Evolutionary conservation across 495 filamentous ascomycete genomes (phyloP).

Genomic region (Cairneyella variabilis): DNA sequence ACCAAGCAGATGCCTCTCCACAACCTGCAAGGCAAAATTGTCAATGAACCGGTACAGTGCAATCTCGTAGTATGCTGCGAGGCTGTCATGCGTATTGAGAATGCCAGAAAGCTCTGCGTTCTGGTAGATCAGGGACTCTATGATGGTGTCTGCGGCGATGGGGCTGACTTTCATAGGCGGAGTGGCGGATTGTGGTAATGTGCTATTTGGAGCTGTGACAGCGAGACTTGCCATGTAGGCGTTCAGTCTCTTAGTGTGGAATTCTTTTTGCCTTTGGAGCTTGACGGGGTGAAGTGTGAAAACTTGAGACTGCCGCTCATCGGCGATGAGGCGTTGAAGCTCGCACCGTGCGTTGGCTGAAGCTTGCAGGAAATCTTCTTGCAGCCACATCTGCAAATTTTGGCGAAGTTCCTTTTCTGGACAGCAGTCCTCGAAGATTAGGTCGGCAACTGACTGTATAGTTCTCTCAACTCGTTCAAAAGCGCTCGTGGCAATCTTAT

Average conservation of each 20-base stretch:
- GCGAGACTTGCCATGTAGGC: neutral
- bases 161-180: neutral
- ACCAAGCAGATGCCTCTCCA: constrained; percentile 21
- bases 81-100: constrained; percentile 30
- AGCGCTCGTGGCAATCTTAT: neutral
- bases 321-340: neutral
- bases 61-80: constrained; percentile 39
- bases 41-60: constrained; percentile 42
- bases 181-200: neutral
- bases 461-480: constrained; percentile 1
- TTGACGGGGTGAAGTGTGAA: constrained; percentile 1
- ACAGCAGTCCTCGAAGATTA: constrained; percentile 5
- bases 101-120: neutral
- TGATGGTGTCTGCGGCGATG: neutral
- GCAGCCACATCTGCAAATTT: constrained; percentile 4
- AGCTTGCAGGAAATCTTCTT: neutral
- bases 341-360: neutral
- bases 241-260: neutral
- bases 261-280: neutral
- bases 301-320: neutral
- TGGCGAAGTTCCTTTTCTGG: neutral
- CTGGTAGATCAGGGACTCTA: neutral
- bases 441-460: neutral
- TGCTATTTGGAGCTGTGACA: neutral
- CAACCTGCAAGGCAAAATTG: constrained; percentile 26